Conservation (phyloP, 192 early-diverging fungal species). For the Diversispora epigaea region DNA sequence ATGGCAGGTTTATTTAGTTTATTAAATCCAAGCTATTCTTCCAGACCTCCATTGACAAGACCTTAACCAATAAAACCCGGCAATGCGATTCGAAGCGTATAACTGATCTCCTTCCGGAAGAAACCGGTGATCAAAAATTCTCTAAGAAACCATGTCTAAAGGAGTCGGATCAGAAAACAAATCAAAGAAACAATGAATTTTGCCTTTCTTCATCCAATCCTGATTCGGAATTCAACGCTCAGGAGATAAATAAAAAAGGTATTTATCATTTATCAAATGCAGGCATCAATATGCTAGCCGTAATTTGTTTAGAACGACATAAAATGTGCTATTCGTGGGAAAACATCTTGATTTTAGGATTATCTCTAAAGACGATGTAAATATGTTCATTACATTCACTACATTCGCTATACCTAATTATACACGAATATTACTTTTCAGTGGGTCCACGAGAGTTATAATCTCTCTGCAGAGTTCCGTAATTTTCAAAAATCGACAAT, state of each 20-base stretch:
- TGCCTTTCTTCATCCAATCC: neutral
- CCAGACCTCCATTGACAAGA: too few relatives aligned
- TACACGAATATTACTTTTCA: conserved; percentile 5
- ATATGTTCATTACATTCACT: conserved; percentile 1
- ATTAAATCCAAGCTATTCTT: too few relatives aligned
- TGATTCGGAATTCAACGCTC: conserved; percentile 14
- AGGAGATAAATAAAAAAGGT: conserved; percentile 1
- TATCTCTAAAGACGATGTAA: conserved; percentile 21
- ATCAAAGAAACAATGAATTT: neutral
- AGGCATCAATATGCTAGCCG: too few relatives aligned
- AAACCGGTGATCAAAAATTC: too few relatives aligned
- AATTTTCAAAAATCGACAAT: conserved; percentile 28
- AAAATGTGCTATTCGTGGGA: conserved; percentile 9
- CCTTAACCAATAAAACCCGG: too few relatives aligned
- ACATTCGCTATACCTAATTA: neutral
- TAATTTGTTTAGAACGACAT: conserved; percentile 25
- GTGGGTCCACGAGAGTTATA: conserved; percentile 20
- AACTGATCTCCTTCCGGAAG: too few relatives aligned
- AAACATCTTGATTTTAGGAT: conserved; percentile 7
- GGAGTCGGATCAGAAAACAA: neutral
- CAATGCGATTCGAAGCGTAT: neutral
- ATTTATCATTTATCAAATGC: conserved; percentile 16
- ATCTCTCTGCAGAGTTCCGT: conserved; percentile 17
- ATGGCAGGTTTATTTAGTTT: too few relatives aligned
- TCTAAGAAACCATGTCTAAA: too few relatives aligned